Percentiles rank a stretch among this genome's conserved stretches.
These are phyloP conservation scores for Pichia rugopelliculosa DNA, from an alignment of 805 yeast species.

Conservation along the genomic window DNA sequence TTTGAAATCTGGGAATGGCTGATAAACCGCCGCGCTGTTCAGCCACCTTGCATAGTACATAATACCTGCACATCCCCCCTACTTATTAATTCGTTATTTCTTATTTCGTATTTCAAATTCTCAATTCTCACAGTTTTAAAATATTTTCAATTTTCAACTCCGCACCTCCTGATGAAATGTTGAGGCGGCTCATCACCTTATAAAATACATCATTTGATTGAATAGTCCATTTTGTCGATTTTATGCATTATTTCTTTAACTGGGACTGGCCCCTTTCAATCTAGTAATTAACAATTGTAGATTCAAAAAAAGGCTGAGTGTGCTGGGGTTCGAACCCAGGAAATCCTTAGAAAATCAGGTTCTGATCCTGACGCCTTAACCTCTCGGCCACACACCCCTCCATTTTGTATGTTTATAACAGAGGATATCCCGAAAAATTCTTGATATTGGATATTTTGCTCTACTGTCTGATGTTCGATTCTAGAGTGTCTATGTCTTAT, in stretches of 20 bases:
- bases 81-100: too few relatives aligned
- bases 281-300: too few relatives aligned
- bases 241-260: not conserved
- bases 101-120: too few relatives aligned
- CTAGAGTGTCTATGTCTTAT: not conserved
- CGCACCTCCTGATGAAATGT: not conserved
- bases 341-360: slow-evolving; percentile 18
- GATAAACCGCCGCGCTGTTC: too few relatives aligned
- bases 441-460: not conserved
- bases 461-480: not conserved
- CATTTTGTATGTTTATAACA: not conserved
- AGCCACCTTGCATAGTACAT: too few relatives aligned
- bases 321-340: slow-evolving; percentile 20
- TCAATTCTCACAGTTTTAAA: too few relatives aligned
- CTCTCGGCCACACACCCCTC: slow-evolving; percentile 20
- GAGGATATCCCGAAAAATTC: not conserved
- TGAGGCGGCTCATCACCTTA: not conserved
- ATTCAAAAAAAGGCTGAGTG: slow-evolving; percentile 15
- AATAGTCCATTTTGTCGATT: not conserved
- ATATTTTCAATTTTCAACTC: not conserved
- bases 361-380: slow-evolving; percentile 21
- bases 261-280: not conserved
- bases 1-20: too few relatives aligned
- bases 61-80: too few relatives aligned
- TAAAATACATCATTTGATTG: too few relatives aligned